Conservation (phyloP, 352 stramenopile genomes). For the Phytopythium aichiense region DNA sequence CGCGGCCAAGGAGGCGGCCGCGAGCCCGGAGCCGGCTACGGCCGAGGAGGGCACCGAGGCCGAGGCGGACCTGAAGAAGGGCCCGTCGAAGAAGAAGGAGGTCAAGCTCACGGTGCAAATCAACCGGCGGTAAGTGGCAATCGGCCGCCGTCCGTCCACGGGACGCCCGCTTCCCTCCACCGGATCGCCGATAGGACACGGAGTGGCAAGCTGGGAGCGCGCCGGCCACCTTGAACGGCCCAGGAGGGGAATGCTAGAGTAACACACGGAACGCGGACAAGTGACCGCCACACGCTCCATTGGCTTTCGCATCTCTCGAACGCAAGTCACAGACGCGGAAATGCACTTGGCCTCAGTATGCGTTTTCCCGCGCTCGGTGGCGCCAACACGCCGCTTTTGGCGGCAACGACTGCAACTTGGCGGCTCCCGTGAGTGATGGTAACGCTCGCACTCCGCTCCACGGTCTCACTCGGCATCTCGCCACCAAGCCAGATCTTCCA, state of each 20-base stretch:
- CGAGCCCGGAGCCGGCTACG: conserved; percentile 12
- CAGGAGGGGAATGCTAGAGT: background rate
- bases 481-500: background rate
- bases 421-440: conserved; percentile 3
- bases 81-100: conserved; percentile 74
- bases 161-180: background rate
- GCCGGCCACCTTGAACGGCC: background rate
- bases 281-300: background rate
- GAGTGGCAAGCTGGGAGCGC: background rate
- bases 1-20: conserved; percentile 26
- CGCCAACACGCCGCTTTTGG: conserved; percentile 1
- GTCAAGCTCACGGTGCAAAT: conserved; percentile 60
- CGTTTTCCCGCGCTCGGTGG: background rate
- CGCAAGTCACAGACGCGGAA: background rate
- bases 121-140: conserved; percentile 48
- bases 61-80: conserved; percentile 22
- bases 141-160: background rate
- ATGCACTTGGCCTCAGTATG: conserved; percentile 1
- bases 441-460: background rate
- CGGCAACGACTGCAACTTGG: conserved; percentile 4
- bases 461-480: background rate
- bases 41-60: conserved; percentile 22
- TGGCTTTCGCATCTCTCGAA: background rate
- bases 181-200: too few relatives aligned
- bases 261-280: background rate